phyloP scores from a whole-genome alignment of 371 early-diverging fungal species.

The Apophysomyces trapeziformis region DNA sequence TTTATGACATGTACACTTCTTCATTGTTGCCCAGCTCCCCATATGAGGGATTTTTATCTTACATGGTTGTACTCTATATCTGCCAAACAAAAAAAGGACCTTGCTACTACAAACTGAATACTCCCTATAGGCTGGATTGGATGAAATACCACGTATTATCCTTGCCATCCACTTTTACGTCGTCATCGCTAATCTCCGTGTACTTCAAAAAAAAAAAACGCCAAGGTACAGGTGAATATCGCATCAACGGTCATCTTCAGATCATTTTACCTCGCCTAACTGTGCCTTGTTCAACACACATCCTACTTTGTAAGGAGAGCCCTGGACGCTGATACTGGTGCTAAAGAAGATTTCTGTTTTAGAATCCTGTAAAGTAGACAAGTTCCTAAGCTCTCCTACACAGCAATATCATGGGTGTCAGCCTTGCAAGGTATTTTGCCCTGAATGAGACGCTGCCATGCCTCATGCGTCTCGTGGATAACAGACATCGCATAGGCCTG shows the following conservation, averaged over 20 bases:
- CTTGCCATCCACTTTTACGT: not conserved
- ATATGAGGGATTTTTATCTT: no score
- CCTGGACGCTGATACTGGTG: slow-evolving; percentile 32
- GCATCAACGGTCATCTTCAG: not conserved
- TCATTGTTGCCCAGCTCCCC: no score
- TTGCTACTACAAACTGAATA: no score
- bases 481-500: slow-evolving; percentile 57
- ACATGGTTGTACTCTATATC: no score
- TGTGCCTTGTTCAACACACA: slow-evolving; percentile 11
- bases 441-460: slow-evolving; percentile 59
- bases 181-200: not conserved
- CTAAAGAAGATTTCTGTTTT: slow-evolving; percentile 17
- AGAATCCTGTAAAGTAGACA: not conserved
- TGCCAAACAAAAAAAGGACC: no score
- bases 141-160: slow-evolving; percentile 47
- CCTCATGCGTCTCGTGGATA: slow-evolving; percentile 59
- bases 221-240: not conserved
- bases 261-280: not conserved
- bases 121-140: slow-evolving; percentile 28
- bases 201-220: not conserved
- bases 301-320: slow-evolving; percentile 37
- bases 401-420: slow-evolving; percentile 37
- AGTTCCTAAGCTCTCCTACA: slow-evolving; percentile 14
- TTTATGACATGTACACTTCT: no score
- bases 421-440: slow-evolving; percentile 46